A percentile compares a stretch with the other conserved stretches of the same genome.
phyloP scores from a whole-genome alignment of 345 rosid species.

The rapeseed (Brassica napus) region DNA sequence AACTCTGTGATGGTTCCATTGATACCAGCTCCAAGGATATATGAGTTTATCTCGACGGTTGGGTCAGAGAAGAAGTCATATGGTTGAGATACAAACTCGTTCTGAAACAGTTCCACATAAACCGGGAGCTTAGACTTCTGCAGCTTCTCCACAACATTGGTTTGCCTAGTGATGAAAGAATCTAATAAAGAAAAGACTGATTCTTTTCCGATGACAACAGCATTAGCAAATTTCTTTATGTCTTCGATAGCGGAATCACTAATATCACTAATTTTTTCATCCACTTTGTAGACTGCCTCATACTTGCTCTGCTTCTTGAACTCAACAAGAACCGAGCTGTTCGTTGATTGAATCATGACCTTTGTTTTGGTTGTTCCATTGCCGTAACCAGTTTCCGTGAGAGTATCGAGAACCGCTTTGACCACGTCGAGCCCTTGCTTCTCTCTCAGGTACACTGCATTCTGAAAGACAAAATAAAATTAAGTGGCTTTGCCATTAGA shows the following conservation, averaged over 20 bases:
- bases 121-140: constrained; percentile 50
- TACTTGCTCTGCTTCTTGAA: constrained; percentile 50
- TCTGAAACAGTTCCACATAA: constrained; percentile 60
- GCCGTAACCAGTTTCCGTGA: neutral
- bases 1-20: neutral
- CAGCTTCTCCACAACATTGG: constrained; percentile 53
- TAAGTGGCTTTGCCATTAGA: neutral
- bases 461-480: neutral
- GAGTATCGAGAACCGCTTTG: neutral
- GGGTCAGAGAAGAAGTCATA: constrained; percentile 82
- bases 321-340: constrained; percentile 63
- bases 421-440: neutral
- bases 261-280: constrained; percentile 59
- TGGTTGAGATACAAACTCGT: constrained; percentile 76
- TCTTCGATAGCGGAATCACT: constrained; percentile 41
- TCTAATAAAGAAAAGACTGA: constrained; percentile 46
- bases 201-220: constrained; percentile 53
- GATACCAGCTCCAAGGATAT: neutral
- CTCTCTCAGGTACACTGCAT: neutral
- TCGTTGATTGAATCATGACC: constrained; percentile 73
- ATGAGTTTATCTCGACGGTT: constrained; percentile 38
- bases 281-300: constrained; percentile 55
- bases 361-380: constrained; percentile 33
- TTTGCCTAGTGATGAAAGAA: constrained; percentile 32
- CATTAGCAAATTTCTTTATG: constrained; percentile 59